phyloP scores from a whole-genome alignment of 306 rosid species.

The Vigna reflexopilosa region DNA sequence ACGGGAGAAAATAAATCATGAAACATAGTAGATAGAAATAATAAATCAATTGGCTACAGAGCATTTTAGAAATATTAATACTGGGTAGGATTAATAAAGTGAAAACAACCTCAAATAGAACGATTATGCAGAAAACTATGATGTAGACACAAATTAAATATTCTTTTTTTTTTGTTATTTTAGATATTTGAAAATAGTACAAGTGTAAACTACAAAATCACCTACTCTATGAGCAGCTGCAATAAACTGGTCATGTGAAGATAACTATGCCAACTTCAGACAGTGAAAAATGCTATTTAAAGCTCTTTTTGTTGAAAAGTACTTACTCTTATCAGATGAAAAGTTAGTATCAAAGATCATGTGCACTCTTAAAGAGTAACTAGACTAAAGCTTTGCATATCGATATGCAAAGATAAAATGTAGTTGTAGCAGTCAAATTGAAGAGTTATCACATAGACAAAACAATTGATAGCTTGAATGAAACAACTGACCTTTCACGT shows the following conservation, averaged over 20 bases:
- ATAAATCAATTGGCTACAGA: not conserved
- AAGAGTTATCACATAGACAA: not conserved
- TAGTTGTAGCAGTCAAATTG: not conserved
- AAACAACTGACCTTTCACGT: conserved; percentile 60
- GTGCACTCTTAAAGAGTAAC: not conserved
- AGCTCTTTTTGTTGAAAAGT: conserved; percentile 5
- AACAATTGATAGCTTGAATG: not conserved
- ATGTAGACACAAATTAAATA: not conserved
- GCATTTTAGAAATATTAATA: not conserved
- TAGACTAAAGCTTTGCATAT: not conserved
- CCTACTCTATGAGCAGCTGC: not conserved
- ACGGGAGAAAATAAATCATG: not conserved
- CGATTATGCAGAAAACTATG: not conserved
- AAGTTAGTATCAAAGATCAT: not conserved
- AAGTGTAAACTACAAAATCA: not conserved
- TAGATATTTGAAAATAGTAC: conserved; percentile 7
- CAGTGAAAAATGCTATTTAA: not conserved
- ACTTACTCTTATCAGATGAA: not conserved
- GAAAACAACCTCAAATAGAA: not conserved
- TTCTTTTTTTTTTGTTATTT: not conserved
- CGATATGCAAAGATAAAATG: not conserved
- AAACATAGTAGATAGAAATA: not conserved
- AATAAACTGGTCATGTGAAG: not conserved
- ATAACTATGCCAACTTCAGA: not conserved
- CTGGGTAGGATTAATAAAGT: not conserved